Conservation (phyloP, 805 yeast species). For the Candida piceae region DNA sequence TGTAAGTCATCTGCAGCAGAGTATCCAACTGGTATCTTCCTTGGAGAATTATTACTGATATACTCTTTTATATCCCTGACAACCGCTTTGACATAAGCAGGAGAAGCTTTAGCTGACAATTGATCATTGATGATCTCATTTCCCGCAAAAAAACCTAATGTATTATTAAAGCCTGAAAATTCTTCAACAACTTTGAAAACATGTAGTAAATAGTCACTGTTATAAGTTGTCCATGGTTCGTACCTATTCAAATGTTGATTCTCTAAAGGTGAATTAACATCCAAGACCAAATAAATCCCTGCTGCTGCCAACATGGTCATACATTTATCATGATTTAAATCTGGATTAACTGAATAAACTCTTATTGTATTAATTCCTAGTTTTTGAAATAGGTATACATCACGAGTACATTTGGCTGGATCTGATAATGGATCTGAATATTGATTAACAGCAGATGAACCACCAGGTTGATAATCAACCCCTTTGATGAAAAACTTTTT, state of each 20-base stretch:
- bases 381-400: conserved; percentile 72
- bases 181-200: conserved; percentile 75
- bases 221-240: conserved; percentile 91
- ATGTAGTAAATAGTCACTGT: conserved; percentile 62
- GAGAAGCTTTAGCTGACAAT: conserved; percentile 62
- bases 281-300: conserved; percentile 86
- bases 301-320: conserved; percentile 90
- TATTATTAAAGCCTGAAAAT: conserved; percentile 80
- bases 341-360: conserved; percentile 82
- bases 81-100: conserved; percentile 72
- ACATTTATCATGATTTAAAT: conserved; percentile 78
- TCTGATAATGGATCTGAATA: conserved; percentile 73
- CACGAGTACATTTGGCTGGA: conserved; percentile 69
- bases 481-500: conserved; percentile 71
- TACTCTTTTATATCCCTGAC: conserved; percentile 77
- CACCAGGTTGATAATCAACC: conserved; percentile 95
- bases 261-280: conserved; percentile 81
- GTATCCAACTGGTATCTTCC: conserved; percentile 85
- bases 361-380: conserved; percentile 84
- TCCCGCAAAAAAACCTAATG: conserved; percentile 88
- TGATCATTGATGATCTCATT: conserved; percentile 85
- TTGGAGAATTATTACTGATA: conserved; percentile 49
- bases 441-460: conserved; percentile 67
- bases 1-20: conserved; percentile 92
- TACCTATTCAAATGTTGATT: conserved; percentile 81